Conservation (phyloP, 768 basidiomycete species). For the Pisolithus microcarpus region DNA sequence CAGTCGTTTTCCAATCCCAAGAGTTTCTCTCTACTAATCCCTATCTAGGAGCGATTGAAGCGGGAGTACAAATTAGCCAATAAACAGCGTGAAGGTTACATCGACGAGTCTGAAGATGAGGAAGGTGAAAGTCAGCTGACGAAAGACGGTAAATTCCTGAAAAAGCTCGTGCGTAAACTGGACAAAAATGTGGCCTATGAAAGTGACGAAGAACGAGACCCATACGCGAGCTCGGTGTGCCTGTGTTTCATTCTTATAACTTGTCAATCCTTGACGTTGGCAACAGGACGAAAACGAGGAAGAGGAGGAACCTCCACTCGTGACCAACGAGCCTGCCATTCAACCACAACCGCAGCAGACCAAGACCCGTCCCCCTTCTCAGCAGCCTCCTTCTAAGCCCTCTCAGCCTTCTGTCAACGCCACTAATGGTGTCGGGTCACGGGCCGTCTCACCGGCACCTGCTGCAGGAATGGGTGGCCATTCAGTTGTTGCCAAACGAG, state of each 20-base stretch:
- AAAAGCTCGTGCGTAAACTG: conserved; percentile 77
- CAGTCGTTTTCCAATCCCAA: conserved; percentile 11
- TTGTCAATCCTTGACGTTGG: not conserved
- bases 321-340: conserved; percentile 38
- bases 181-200: conserved; percentile 82
- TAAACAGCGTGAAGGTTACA: conserved; percentile 58
- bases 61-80: conserved; percentile 76
- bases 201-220: conserved; percentile 73
- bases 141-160: conserved; percentile 71
- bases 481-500: conserved; percentile 74
- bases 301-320: conserved; percentile 50
- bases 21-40: not conserved
- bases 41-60: conserved; percentile 68
- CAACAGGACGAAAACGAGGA: conserved; percentile 64
- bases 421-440: conserved; percentile 35
- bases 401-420: conserved; percentile 29
- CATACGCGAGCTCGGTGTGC: conserved; percentile 72
- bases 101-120: conserved; percentile 71
- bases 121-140: conserved; percentile 54
- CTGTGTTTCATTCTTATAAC: not conserved
- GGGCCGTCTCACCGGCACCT: conserved; percentile 46
- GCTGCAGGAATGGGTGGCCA: conserved; percentile 61
- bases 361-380: conserved; percentile 40
- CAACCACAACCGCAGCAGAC: conserved; percentile 37
- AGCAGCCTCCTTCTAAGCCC: conserved; percentile 26